A percentile compares a stretch with the other conserved stretches of the same genome.
phyloP scores from a whole-genome alignment of 805 yeast species.

The Nakazawaea siamensis region DNA sequence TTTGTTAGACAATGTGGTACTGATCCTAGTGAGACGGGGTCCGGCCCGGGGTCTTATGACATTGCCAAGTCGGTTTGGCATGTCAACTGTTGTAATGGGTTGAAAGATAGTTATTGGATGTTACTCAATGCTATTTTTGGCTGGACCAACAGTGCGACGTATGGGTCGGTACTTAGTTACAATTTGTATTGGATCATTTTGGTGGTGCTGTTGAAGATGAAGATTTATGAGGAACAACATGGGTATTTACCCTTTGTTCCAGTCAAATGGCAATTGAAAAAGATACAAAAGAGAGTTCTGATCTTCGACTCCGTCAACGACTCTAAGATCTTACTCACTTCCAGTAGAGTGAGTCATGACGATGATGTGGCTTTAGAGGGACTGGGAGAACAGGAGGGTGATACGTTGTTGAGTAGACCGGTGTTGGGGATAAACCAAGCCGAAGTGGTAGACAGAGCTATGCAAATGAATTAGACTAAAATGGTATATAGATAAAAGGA shows the following conservation, averaged over 20 bases:
- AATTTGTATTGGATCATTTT: slow-evolving; percentile 59
- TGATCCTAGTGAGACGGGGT: slow-evolving; percentile 83
- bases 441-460: neutral
- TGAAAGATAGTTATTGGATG: slow-evolving; percentile 92
- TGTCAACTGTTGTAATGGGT: slow-evolving; percentile 90
- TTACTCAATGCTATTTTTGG: slow-evolving; percentile 81
- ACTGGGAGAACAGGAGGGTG: slow-evolving; percentile 1
- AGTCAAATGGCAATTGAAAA: slow-evolving; percentile 45
- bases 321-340: slow-evolving; percentile 1
- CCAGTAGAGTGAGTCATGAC: neutral
- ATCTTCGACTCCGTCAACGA: slow-evolving; percentile 10
- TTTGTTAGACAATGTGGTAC: slow-evolving; percentile 65
- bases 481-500: neutral
- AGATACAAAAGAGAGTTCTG: slow-evolving; percentile 34
- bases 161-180: slow-evolving; percentile 75
- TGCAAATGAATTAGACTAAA: too few species aligned
- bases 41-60: slow-evolving; percentile 91
- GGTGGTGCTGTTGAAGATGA: slow-evolving; percentile 33
- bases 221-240: slow-evolving; percentile 39
- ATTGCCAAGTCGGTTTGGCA: slow-evolving; percentile 80
- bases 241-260: slow-evolving; percentile 62
- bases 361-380: neutral
- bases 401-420: neutral
- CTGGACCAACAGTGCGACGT: slow-evolving; percentile 92
- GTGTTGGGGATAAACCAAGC: too few species aligned